phyloP scores from a whole-genome alignment of 1,284 basidiomycete species.

The Dichomitus squalens region DNA sequence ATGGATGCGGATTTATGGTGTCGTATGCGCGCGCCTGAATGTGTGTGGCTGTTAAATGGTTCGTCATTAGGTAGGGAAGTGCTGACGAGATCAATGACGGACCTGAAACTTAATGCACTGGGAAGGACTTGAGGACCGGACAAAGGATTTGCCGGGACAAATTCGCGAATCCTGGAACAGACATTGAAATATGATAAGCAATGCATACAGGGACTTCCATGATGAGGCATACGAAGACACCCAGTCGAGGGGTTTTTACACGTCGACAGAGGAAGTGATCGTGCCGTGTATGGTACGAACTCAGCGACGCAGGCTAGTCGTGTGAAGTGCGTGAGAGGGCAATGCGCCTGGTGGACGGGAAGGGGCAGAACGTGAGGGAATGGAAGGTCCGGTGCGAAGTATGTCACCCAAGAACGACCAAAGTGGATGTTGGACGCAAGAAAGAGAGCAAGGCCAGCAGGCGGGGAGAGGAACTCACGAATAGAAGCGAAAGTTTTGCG shows the following conservation, averaged over 20 bases:
- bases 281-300: not conserved
- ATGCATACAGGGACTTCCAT: not conserved
- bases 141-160: not conserved
- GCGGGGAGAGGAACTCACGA: not conserved
- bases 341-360: not conserved
- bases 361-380: not conserved
- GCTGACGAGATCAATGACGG: slow-evolving; percentile 3
- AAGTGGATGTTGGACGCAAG: not conserved
- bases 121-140: not conserved
- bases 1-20: not conserved
- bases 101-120: slow-evolving; percentile 3
- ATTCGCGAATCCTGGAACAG: not conserved
- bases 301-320: not conserved
- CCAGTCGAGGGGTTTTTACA: not conserved
- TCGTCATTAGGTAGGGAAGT: not conserved
- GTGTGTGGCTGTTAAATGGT: slow-evolving; percentile 1
- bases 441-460: not conserved
- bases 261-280: not conserved
- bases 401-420: not conserved
- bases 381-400: not conserved
- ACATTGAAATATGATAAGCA: not conserved
- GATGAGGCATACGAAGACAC: not conserved
- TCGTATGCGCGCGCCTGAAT: not conserved
- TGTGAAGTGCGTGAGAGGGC: not conserved
- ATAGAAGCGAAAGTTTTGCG: not conserved